A percentile compares a stretch with the other conserved stretches of the same genome.
Conservation (phyloP, 495 filamentous ascomycete genomes). For the Stereocaulon alpinum region DNA sequence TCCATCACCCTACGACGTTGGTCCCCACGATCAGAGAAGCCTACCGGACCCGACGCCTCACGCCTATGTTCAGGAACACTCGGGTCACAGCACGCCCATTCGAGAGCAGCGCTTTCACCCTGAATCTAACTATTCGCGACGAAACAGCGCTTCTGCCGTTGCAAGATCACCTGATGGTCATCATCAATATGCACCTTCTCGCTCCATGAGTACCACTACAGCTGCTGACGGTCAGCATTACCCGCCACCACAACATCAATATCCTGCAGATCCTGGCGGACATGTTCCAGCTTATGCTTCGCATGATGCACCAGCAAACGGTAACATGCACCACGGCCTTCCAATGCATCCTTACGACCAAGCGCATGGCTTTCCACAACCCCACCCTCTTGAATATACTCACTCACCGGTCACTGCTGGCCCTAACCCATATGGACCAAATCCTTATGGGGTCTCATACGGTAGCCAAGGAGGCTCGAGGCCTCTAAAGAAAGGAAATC, state of each 20-base stretch:
- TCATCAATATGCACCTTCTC: slow-evolving; percentile 16
- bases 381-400: slow-evolving; percentile 17
- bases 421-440: slow-evolving; percentile 17
- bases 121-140: slow-evolving; percentile 20
- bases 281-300: slow-evolving; percentile 12
- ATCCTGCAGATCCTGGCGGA: slow-evolving; percentile 15
- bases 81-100: slow-evolving; percentile 23
- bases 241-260: slow-evolving; percentile 13
- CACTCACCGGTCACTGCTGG: slow-evolving; percentile 20
- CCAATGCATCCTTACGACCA: slow-evolving; percentile 21
- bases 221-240: slow-evolving; percentile 21
- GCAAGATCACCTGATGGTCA: slow-evolving; percentile 21
- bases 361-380: slow-evolving; percentile 11
- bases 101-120: slow-evolving; percentile 21
- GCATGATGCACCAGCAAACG: slow-evolving; percentile 20
- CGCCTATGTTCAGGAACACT: slow-evolving; percentile 22
- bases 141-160: slow-evolving; percentile 19
- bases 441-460: slow-evolving; percentile 11
- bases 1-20: slow-evolving; percentile 21
- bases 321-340: slow-evolving; percentile 21
- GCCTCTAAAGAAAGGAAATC: slow-evolving; percentile 21
- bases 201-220: slow-evolving; percentile 19
- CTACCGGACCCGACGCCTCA: slow-evolving; percentile 22
- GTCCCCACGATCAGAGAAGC: slow-evolving; percentile 17
- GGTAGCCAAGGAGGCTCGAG: slow-evolving; percentile 14